Conservation (phyloP, 768 basidiomycete species). For the Scleroderma bovista region DNA sequence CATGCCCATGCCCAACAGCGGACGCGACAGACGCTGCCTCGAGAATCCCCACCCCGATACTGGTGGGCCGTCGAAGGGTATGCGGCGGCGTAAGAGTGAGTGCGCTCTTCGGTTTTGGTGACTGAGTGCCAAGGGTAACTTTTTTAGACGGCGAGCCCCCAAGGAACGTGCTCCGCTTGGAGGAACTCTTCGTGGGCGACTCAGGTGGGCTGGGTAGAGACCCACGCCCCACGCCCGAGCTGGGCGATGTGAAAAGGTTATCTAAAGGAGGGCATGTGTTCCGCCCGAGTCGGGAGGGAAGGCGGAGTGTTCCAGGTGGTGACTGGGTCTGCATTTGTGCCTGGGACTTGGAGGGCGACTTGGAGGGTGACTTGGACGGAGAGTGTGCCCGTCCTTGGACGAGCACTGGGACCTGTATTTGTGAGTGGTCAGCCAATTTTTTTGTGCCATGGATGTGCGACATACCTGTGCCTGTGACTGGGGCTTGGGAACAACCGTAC, state of each 20-base stretch:
- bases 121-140: background rate
- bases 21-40: constrained; percentile 16
- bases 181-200: constrained; percentile 19
- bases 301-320: constrained; percentile 24
- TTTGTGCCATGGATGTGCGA: background rate
- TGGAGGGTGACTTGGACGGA: background rate
- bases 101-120: background rate
- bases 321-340: constrained; percentile 11
- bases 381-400: background rate
- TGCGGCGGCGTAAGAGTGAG: background rate
- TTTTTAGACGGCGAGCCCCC: constrained; percentile 6
- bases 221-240: background rate
- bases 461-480: background rate
- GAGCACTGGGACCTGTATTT: background rate
- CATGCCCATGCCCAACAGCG: constrained; percentile 11
- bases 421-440: background rate
- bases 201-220: constrained; percentile 26
- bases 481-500: constrained; percentile 12
- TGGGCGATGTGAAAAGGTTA: background rate
- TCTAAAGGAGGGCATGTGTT: constrained; percentile 17
- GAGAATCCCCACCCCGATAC: constrained; percentile 20
- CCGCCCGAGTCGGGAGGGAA: constrained; percentile 28
- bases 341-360: background rate
- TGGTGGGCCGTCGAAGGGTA: constrained; percentile 19
- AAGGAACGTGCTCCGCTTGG: constrained; percentile 5